Evolutionary conservation across 805 yeast species (phyloP), one percentile per base, ranked within the genome.

Genomic region (Millerago galiae): DNA sequence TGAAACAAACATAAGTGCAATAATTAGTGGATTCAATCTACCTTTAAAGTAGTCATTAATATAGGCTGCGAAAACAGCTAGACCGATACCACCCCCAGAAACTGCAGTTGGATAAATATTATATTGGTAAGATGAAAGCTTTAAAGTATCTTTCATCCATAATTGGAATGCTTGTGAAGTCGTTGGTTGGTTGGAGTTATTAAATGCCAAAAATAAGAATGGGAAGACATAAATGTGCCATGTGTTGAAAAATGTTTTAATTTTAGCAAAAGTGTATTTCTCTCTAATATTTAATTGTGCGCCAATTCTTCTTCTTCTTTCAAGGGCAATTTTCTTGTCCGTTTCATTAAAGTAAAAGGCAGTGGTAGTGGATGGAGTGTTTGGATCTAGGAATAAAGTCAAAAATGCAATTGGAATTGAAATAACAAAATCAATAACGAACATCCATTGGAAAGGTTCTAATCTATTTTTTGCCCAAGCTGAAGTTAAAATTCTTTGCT

Each of bases 161-260:
- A 68, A 57, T 21, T 62, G 60, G 46, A 74, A 63, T 0, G 76
- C 65, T 14, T 75, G 75, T 40, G 67, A 72, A 5, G 61, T 37
- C 2, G 54, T 52, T n/a, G 67, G 62, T 41, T 63, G 45, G 30
- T 43, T 42, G 6, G 48, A n/a, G 15, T 51, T 50, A 40, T 52
- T 51, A 45, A 49, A 54, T 10, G 47, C 15, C 15, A 51, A 39
- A 44, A 54, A 54, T 21, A 53, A 24, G 1, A 43, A 5, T 15
- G 77, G 77, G 50, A 72, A 72, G 15, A 70, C 67, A 34, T 52
- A 70, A 27, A 71, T 59, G 55, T 73, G 78, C 79, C 79, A 73
- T 5, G 76, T 68, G 43, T 49, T 60, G 58, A 72, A 71, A 48
- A 44, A 14, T 68, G 70, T 2, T 63, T 61, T 18, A 57, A 37